Evolutionary conservation across 176 grass and related monocot genomes (phyloP).

Genomic region (Stipa capillata): DNA sequence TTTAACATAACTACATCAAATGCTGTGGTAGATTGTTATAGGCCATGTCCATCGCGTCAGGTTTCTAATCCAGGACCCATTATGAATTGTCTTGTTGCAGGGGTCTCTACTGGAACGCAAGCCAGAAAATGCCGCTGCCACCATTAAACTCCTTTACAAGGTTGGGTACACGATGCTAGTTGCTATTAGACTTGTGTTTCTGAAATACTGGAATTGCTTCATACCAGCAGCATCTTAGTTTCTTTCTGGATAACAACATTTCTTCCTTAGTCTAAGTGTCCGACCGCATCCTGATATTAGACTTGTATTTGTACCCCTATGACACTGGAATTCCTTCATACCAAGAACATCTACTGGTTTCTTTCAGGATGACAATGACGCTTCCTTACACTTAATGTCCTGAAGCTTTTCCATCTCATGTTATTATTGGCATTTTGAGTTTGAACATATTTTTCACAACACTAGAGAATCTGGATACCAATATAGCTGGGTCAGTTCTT

Average conservation of each 20-base stretch:
- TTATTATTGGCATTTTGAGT: conserved; percentile 1
- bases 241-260: not conserved
- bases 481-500: not conserved
- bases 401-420: not conserved
- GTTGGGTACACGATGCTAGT: conserved; percentile 25
- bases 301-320: not conserved
- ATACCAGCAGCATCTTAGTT: not conserved
- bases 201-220: conserved; percentile 19
- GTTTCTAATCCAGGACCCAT: not conserved
- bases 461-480: not conserved
- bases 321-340: not conserved
- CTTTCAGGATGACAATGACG: not conserved
- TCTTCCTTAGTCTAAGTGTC: not conserved
- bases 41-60: no score
- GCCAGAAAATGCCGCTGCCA: conserved; percentile 67
- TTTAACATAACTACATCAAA: not conserved
- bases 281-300: not conserved
- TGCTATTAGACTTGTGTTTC: not conserved
- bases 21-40: no score
- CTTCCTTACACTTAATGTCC: not conserved
- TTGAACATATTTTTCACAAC: not conserved
- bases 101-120: conserved; percentile 78
- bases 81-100: conserved; percentile 37
- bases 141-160: conserved; percentile 69
- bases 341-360: not conserved